Evolutionary conservation across 176 grass and related monocot genomes (phyloP).

Genomic region (Eleusine indica): DNA sequence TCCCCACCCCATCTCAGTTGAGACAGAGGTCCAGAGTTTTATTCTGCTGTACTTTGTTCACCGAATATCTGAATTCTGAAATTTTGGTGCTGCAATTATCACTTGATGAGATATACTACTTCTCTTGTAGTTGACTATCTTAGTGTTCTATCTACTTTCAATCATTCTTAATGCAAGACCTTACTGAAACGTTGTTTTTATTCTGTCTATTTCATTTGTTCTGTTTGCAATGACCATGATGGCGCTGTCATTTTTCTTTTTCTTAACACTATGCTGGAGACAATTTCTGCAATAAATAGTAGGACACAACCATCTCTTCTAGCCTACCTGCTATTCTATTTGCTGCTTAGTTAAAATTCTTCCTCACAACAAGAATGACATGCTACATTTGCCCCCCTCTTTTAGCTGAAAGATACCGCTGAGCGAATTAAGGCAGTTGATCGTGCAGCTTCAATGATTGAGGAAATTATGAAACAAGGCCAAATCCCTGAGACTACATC

Average conservation of each 20-base stretch:
- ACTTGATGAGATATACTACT: conserved; percentile 2
- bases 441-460: conserved; percentile 75
- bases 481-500: conserved; percentile 40
- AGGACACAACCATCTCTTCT: neutral
- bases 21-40: neutral
- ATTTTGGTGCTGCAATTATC: neutral
- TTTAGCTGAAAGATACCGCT: conserved; percentile 76
- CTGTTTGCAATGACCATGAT: neutral
- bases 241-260: neutral
- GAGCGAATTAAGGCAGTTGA: conserved; percentile 95
- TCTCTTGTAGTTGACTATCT: neutral
- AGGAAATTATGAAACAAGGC: conserved; percentile 88
- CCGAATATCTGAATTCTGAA: neutral
- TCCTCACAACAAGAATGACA: conserved; percentile 27
- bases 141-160: neutral
- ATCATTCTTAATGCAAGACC: conserved; percentile 11
- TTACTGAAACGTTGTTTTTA: neutral
- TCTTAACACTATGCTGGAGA: conserved; percentile 1
- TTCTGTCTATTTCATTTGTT: neutral
- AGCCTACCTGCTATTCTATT: neutral
- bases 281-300: neutral
- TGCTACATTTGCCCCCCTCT: conserved; percentile 13
- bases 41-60: neutral
- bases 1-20: neutral
- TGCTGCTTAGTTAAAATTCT: neutral